Base-by-base conservation (phyloP, 1,284 basidiomycete species). In the Phylloboletellus chloephorus region DNA sequence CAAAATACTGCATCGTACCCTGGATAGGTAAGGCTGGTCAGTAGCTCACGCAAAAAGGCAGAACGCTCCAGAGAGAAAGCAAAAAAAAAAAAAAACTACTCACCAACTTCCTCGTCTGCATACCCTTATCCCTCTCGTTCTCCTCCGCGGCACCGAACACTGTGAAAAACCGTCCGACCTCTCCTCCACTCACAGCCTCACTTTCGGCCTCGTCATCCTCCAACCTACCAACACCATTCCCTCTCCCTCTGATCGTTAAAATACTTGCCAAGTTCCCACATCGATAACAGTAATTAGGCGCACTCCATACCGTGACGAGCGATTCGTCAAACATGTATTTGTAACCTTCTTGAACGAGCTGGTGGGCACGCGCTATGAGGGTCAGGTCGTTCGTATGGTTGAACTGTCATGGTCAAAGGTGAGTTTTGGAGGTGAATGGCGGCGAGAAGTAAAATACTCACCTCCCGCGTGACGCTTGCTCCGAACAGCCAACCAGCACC, bases 401-500 rank as follows among this genome's bases (percentile, higher is more conserved):
- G 72, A 97, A 97, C 87, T 92, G 50, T 10, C 5, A n/a, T 21
- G 23, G 31, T 34, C 5, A 29, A 34, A 24, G 40, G 31, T 45
- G 25, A 42, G 52, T 16, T 17, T 36, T 12, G 7, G 26, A 10
- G 24, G 10, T 13, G 20, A 7, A 10, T 12, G 16, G 11, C 9
- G 11, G 17, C 2, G 11, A 39, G 11, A 34, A 17, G 36, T 4
- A 1, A 31, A 5, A 3, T 10, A 35, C 28, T 32, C 42, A 88
- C 88, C 72, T 96, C 91, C 51, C 73, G 74, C 9, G 92, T 93
- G 7, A 97, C 91, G 49, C 72, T 80, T 9, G 73, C 79, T 7
- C 93, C 93, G 50, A 97, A 97, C n/a, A 97, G 66, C 92, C 92
- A 98, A 2, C 93, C 94, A 8, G 93, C 94, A 5, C 94, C 93